A percentile compares a stretch with the other conserved stretches of the same genome.
These are phyloP conservation scores for Xanthoconium stramineum DNA, from an alignment of 768 basidiomycete genomes.

Conservation along the genomic window DNA sequence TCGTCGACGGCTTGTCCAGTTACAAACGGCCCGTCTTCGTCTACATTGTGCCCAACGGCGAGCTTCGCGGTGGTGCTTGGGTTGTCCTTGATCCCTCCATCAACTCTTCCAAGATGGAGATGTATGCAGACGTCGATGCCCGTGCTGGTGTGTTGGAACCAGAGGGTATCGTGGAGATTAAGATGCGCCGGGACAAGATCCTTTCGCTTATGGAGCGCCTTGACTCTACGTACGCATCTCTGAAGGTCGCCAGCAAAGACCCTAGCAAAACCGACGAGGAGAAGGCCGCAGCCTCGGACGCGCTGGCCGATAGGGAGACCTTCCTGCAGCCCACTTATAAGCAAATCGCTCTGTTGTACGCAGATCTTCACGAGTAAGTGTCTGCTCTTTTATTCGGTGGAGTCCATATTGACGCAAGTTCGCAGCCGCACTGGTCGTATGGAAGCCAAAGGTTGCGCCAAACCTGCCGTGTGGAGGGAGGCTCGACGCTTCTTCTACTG, in stretches of 20 bases:
- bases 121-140: conserved; percentile 96
- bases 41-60: conserved; percentile 97
- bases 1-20: conserved; percentile 94
- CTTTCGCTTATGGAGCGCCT: conserved; percentile 89
- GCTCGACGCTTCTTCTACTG: conserved; percentile 92
- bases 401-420: conserved; percentile 5
- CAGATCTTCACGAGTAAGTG: conserved; percentile 92
- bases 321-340: conserved; percentile 87
- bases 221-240: conserved; percentile 73
- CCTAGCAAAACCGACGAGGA: conserved; percentile 69
- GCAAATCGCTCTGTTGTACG: conserved; percentile 90
- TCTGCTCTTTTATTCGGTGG: not conserved
- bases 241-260: conserved; percentile 83
- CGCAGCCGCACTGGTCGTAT: conserved; percentile 87
- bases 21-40: conserved; percentile 99
- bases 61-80: conserved; percentile 98
- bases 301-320: conserved; percentile 73
- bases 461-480: conserved; percentile 81
- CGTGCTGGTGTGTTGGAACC: conserved; percentile 96
- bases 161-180: conserved; percentile 97
- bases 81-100: conserved; percentile 98
- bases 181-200: conserved; percentile 95
- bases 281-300: conserved; percentile 62
- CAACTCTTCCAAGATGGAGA: conserved; percentile 96
- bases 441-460: conserved; percentile 97